phyloP scores from a whole-genome alignment of 1,284 basidiomycete genomes.

The Leccinum griseonigrum region DNA sequence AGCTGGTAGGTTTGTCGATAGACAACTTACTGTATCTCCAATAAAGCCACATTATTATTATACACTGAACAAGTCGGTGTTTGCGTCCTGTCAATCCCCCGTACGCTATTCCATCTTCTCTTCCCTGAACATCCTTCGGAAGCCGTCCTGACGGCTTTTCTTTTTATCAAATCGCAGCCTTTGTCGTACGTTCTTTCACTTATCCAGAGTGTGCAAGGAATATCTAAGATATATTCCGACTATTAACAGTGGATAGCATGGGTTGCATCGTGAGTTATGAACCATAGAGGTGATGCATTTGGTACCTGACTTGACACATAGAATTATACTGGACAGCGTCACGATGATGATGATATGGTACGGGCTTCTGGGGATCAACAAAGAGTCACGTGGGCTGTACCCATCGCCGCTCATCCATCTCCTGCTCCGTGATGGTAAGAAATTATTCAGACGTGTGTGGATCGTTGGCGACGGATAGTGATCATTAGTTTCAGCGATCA shows the following conservation, averaged over 20 bases:
- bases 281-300: neutral
- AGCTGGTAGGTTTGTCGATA: too few species aligned
- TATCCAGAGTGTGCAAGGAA: neutral
- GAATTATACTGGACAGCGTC: constrained; percentile 9
- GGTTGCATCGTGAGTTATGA: constrained; percentile 5
- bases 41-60: neutral
- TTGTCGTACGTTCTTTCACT: neutral
- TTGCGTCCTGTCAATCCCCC: neutral
- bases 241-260: constrained; percentile 14
- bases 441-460: neutral
- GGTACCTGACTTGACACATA: neutral
- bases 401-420: constrained; percentile 9
- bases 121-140: too few species aligned
- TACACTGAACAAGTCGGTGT: neutral
- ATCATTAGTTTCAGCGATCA: neutral
- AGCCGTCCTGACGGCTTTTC: neutral
- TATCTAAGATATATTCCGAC: neutral
- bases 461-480: neutral
- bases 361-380: constrained; percentile 7
- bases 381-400: neutral
- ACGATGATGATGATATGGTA: constrained; percentile 8
- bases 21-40: neutral
- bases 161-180: neutral
- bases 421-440: constrained; percentile 15
- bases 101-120: neutral